Evolutionary conservation across 2,329 filamentous ascomycete genomes (phyloP), one percentile per base, ranked within the genome.

Genomic region (Talaromyces piceae): DNA sequence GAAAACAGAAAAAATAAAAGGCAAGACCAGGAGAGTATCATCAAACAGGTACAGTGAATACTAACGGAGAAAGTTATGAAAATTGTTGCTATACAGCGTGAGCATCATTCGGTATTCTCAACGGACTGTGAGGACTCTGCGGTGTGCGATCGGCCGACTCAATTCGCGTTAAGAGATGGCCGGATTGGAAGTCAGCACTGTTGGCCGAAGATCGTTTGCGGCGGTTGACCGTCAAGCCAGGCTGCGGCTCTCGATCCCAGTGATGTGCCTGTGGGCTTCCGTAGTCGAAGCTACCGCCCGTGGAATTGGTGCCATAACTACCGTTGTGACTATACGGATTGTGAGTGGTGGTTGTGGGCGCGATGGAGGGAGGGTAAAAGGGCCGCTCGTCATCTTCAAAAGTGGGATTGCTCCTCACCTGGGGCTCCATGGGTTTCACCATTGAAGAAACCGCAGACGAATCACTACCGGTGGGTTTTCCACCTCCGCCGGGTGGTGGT

Each of bases 311-410:
- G 55, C 89, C 91, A 68, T 95, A 91, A 71, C 91, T 96, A 54
- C 90, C 89, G 60, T 91, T 94, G 65, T 95, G 88, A 61, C 88
- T 93, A 59, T 82, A 78, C 47, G 85, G 84, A 58, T 90, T 91
- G 65, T 93, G 86, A 27, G 87, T 91, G 41, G 82, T 82, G 43
- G 82, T 79, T 13, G 88, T 91, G 11, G 81, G 77, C 45, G 88
- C 86, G 61, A 91, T 83, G 49, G 91, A 95, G 12, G 91, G 90
- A 46, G 91, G 88, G 70, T 97, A 97, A 62, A 97, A 95, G 27
- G 91, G 91, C 58, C 90, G 82, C 67, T 88, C 80, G 64, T 96
- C 91, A 70, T 97, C 91, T 63, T 93, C 86, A 54, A 89, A 78
- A 59, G 81, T 85, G 51, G 77, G 77, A 63, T 82, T 79, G 53